A percentile compares a stretch with the other conserved stretches of the same genome.
phyloP scores from a whole-genome alignment of 108 stramenopile species.

The Fragilaria radians region DNA sequence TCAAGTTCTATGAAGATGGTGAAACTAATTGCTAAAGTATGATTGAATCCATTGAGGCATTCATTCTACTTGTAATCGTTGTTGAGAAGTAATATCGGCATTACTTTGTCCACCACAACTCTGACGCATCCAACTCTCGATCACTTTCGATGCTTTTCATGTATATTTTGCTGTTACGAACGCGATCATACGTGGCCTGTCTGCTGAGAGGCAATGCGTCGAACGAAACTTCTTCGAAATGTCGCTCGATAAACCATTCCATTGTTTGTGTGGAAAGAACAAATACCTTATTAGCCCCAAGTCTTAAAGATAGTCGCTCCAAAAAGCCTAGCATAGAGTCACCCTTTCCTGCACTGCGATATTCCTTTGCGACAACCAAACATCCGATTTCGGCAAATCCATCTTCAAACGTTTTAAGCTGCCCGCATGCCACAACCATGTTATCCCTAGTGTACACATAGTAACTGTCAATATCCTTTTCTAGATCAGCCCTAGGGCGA shows the following conservation, averaged over 20 bases:
- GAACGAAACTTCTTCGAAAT: constrained; percentile 72
- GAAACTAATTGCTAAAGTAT: too few relatives aligned
- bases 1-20: too few relatives aligned
- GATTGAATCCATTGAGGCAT: too few relatives aligned
- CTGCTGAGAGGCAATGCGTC: constrained; percentile 65
- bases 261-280: constrained; percentile 93
- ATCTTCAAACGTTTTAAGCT: constrained; percentile 77
- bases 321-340: constrained; percentile 95
- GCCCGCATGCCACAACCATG: constrained; percentile 80
- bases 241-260: constrained; percentile 96
- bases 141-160: constrained; percentile 74
- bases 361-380: constrained; percentile 82
- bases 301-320: constrained; percentile 78
- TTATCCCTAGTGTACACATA: constrained; percentile 89
- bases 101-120: constrained; percentile 91
- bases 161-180: constrained; percentile 80
- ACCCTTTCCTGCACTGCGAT: constrained; percentile 83
- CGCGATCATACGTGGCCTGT: constrained; percentile 71
- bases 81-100: too few relatives aligned
- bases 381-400: constrained; percentile 92
- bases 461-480: constrained; percentile 76
- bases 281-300: constrained; percentile 71
- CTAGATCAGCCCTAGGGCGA: constrained; percentile 66
- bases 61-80: too few relatives aligned
- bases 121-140: constrained; percentile 78